Evolutionary conservation across 257 asterid species (phyloP).

Genomic region (Nicotiana undulata): DNA sequence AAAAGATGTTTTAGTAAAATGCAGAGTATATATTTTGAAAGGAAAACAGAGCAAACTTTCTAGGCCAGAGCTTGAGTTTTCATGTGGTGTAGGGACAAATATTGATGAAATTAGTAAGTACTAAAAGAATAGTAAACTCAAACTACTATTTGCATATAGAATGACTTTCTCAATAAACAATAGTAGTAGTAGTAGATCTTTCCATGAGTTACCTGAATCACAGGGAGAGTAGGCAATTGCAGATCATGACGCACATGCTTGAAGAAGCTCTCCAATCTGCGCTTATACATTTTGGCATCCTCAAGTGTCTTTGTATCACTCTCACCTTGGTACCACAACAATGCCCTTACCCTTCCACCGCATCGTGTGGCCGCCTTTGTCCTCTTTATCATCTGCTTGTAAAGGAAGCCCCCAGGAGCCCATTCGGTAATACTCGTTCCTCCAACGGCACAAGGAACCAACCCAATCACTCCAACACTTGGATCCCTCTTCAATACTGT

Average conservation of each 20-base stretch:
- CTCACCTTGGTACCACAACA: constrained; percentile 44
- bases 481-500: constrained; percentile 13
- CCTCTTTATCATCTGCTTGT: constrained; percentile 19
- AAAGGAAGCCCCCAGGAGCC: constrained; percentile 21
- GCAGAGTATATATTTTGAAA: too few relatives aligned
- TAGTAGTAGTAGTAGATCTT: neutral
- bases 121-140: neutral
- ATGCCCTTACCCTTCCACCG: constrained; percentile 20
- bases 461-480: constrained; percentile 16
- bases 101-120: neutral
- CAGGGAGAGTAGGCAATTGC: constrained; percentile 10
- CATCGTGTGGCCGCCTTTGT: neutral
- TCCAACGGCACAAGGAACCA: constrained; percentile 42
- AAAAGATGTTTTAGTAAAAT: too few relatives aligned
- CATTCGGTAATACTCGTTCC: constrained; percentile 31
- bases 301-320: constrained; percentile 7
- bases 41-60: neutral
- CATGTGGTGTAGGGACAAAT: neutral
- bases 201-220: constrained; percentile 19
- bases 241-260: constrained; percentile 19
- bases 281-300: constrained; percentile 21
- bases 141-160: neutral
- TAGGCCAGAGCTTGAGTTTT: neutral
- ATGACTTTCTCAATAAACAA: neutral
- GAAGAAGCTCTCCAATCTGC: constrained; percentile 23